A percentile compares a stretch with the other conserved stretches of the same genome.
Conservation (phyloP, 345 rosid genomes). For the Psidium friedrichsthalianum region DNA sequence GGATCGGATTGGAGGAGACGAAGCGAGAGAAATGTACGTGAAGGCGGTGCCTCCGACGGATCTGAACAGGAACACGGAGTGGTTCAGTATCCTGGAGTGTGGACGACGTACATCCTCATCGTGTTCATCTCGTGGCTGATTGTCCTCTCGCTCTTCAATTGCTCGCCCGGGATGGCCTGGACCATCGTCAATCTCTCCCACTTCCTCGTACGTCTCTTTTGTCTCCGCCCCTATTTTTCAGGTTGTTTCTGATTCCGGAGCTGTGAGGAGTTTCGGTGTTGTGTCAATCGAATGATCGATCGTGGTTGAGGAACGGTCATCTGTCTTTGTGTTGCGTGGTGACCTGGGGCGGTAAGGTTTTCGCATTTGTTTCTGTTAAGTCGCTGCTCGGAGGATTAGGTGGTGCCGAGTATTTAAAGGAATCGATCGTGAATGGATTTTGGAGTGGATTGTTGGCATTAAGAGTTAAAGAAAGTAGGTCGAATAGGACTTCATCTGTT, state of each 20-base stretch:
- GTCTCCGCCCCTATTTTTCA: neutral
- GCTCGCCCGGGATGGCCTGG: conserved; percentile 53
- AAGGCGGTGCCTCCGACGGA: conserved; percentile 44
- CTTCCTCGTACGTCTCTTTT: conserved; percentile 13
- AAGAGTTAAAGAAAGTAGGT: neutral
- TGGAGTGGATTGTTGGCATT: neutral
- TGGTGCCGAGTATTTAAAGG: neutral
- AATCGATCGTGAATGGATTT: neutral
- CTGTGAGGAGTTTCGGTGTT: neutral
- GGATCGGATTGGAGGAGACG: neutral
- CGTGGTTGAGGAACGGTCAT: neutral
- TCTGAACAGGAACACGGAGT: conserved; percentile 42
- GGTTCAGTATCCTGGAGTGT: conserved; percentile 50
- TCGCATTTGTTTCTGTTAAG: neutral
- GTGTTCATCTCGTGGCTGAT: conserved; percentile 38
- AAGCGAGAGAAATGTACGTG: conserved; percentile 16
- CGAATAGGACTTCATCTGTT: neutral
- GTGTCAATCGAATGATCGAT: neutral
- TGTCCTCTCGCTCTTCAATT: conserved; percentile 35
- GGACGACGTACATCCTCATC: conserved; percentile 39
- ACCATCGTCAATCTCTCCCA: conserved; percentile 38
- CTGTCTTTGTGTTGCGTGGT: neutral
- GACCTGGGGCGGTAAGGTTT: neutral
- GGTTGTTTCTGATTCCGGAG: neutral
- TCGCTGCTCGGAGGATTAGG: neutral